Evolutionary conservation across 2,329 filamentous ascomycete species (phyloP).

Genomic region (Blastomyces parvus): DNA sequence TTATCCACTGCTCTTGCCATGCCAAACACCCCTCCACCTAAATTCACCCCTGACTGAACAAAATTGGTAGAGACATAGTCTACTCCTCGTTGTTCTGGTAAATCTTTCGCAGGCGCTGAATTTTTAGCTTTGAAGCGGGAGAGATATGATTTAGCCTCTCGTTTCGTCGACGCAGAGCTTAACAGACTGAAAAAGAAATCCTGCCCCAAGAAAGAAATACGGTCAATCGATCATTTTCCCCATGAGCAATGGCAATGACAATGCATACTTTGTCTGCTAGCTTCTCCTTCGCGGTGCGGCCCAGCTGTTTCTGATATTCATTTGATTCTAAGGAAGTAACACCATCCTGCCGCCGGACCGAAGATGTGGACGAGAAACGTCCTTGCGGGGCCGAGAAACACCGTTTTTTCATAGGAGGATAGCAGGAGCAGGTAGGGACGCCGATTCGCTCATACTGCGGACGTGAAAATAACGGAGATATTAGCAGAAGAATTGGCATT

Average conservation of each 20-base stretch:
- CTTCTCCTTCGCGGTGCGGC: conserved; percentile 36
- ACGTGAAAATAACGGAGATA: background rate
- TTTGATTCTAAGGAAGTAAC: conserved; percentile 1
- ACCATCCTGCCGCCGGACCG: conserved; percentile 5
- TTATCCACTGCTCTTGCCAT: conserved; percentile 49
- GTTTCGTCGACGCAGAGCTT: conserved; percentile 79
- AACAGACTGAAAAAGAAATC: conserved; percentile 81
- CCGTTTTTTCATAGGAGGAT: conserved; percentile 12
- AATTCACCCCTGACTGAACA: conserved; percentile 45
- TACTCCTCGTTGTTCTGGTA: conserved; percentile 2
- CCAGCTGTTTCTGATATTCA: conserved; percentile 23
- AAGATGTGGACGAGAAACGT: background rate
- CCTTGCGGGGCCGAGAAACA: conserved; percentile 12
- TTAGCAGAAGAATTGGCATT: background rate
- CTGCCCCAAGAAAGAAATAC: conserved; percentile 32
- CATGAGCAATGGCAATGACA: background rate
- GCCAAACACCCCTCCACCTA: conserved; percentile 49
- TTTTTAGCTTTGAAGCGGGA: conserved; percentile 60
- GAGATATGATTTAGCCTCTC: conserved; percentile 85
- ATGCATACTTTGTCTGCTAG: conserved; percentile 32
- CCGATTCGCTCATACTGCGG: conserved; percentile 11
- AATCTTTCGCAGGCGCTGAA: background rate
- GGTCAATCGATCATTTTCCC: background rate
- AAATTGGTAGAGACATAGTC: conserved; percentile 1
- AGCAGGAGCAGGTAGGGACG: conserved; percentile 5